A percentile compares a stretch with the other conserved stretches of the same genome.
Conservation (phyloP, 1,139 yeast genomes). For the Yamadazyma sp. region DNA sequence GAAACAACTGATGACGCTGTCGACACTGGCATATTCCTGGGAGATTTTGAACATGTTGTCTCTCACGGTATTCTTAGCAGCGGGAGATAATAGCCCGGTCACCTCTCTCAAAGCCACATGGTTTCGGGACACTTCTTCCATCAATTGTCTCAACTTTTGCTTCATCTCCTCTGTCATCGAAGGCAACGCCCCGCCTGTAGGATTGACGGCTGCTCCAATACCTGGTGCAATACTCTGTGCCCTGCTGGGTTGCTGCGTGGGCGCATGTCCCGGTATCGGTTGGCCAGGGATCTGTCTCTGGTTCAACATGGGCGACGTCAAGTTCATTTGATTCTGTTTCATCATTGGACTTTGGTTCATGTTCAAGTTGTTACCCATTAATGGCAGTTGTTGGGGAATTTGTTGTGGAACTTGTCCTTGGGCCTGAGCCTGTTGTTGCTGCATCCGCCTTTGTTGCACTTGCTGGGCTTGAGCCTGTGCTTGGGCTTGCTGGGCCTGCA, state of each 20-base stretch:
- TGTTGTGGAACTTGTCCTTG: slow-evolving; percentile 10
- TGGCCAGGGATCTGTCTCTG: slow-evolving; percentile 11
- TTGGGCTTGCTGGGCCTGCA: slow-evolving; percentile 10
- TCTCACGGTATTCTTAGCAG: slow-evolving; percentile 64
- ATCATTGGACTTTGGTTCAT: slow-evolving; percentile 16
- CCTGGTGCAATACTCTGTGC: slow-evolving; percentile 2
- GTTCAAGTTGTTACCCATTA: slow-evolving; percentile 14
- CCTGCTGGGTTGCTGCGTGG: background rate
- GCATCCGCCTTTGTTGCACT: background rate
- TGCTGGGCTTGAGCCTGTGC: background rate
- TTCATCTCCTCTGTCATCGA: slow-evolving; percentile 47
- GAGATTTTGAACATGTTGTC: slow-evolving; percentile 58
- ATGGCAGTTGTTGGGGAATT: slow-evolving; percentile 20
- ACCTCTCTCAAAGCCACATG: slow-evolving; percentile 69
- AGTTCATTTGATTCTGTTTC: slow-evolving; percentile 14
- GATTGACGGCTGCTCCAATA: background rate
- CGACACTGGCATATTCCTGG: slow-evolving; percentile 68
- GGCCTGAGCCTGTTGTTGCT: slow-evolving; percentile 3
- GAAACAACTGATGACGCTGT: slow-evolving; percentile 75
- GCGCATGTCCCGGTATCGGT: slow-evolving; percentile 4
- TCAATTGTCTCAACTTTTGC: slow-evolving; percentile 55
- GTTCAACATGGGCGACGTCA: slow-evolving; percentile 13
- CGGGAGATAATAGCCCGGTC: slow-evolving; percentile 57
- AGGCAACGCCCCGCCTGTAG: slow-evolving; percentile 26
- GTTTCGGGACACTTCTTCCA: slow-evolving; percentile 67